phyloP scores from a whole-genome alignment of 2,329 filamentous ascomycete genomes.

The Sporothrix sp. region DNA sequence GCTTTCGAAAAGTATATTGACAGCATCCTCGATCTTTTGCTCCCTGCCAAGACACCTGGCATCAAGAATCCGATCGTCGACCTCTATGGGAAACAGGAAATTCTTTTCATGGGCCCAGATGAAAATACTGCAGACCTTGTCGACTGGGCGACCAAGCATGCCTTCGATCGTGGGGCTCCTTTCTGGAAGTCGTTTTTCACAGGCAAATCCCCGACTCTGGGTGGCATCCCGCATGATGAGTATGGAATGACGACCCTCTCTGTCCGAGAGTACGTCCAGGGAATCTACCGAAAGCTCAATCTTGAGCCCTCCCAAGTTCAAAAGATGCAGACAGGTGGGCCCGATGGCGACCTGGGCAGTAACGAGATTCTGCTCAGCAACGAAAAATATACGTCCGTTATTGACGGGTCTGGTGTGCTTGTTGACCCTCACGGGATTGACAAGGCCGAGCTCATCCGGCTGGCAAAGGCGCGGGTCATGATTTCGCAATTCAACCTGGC shows the following conservation, averaged over 20 bases:
- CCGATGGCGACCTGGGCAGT: slow-evolving; percentile 90
- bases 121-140: slow-evolving; percentile 98
- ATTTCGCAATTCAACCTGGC: slow-evolving; percentile 75
- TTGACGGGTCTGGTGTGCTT: slow-evolving; percentile 93
- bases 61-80: slow-evolving; percentile 99
- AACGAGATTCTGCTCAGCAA: slow-evolving; percentile 96
- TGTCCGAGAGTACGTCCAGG: slow-evolving; percentile 89
- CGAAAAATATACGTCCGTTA: slow-evolving; percentile 89
- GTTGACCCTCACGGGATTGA: slow-evolving; percentile 87
- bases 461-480: slow-evolving; percentile 83
- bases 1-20: slow-evolving; percentile 99
- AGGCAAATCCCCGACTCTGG: slow-evolving; percentile 90
- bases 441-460: slow-evolving; percentile 67
- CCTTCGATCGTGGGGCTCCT: slow-evolving; percentile 72
- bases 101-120: slow-evolving; percentile 96
- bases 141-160: slow-evolving; percentile 97
- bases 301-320: slow-evolving; percentile 75
- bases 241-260: slow-evolving; percentile 98
- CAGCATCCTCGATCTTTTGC: slow-evolving; percentile 87
- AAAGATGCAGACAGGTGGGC: slow-evolving; percentile 96
- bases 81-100: slow-evolving; percentile 88
- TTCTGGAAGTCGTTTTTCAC: slow-evolving; percentile 99
- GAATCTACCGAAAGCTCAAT: slow-evolving; percentile 92
- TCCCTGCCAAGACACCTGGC: slow-evolving; percentile 81
- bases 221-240: slow-evolving; percentile 88